These are phyloP conservation scores for Nakaseomyces uthaithaninus DNA, from an alignment of 1,139 yeast species.

Conservation along the genomic window DNA sequence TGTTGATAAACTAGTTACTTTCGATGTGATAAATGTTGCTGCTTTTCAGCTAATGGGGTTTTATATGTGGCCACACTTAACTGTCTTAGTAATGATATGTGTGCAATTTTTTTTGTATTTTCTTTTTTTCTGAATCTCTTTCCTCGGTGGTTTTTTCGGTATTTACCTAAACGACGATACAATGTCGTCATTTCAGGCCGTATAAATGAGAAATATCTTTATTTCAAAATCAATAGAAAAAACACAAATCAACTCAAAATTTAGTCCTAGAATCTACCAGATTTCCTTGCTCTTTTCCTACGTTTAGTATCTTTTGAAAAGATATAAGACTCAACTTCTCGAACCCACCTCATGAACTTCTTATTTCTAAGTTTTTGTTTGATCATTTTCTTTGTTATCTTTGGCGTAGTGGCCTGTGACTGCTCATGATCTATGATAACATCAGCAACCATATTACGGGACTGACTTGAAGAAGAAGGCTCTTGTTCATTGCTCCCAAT, in stretches of 20 bases:
- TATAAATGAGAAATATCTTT: no score
- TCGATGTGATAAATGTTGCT: no score
- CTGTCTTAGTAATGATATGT: background rate
- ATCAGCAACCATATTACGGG: no score
- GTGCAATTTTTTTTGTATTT: background rate
- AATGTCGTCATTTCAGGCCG: no score
- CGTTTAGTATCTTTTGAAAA: conserved; percentile 10
- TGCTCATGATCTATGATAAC: no score
- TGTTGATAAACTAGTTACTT: background rate
- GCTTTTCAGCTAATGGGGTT: no score
- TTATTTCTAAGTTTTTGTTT: conserved; percentile 22
- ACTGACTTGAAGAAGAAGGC: no score
- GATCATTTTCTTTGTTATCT: conserved; percentile 16
- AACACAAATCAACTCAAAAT: no score
- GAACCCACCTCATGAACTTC: conserved; percentile 26
- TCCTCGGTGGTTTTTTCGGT: conserved; percentile 1
- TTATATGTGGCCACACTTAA: background rate
- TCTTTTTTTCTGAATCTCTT: background rate
- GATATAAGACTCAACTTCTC: conserved; percentile 13
- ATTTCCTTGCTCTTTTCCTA: background rate
- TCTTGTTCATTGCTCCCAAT: no score
- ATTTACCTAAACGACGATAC: conserved; percentile 7
- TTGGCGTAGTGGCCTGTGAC: no score
- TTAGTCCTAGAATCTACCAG: no score
- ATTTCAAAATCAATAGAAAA: no score